A percentile compares a stretch with the other conserved stretches of the same genome.
Conservation (phyloP, 805 yeast genomes). For the Barnettozyma salicaria region DNA sequence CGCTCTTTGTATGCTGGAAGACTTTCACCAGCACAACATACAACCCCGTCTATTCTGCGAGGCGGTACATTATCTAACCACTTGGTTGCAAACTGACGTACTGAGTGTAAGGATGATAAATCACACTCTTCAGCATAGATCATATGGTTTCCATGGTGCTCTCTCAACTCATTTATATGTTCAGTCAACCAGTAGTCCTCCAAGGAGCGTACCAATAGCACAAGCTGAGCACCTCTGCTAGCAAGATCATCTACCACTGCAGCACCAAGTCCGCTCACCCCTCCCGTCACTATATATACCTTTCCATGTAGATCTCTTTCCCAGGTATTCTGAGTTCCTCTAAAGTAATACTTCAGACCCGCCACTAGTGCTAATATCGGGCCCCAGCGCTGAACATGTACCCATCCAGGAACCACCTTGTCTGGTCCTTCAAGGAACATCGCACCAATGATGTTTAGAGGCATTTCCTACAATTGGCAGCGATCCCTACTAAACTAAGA, state of each 20-base stretch:
- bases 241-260: conserved; percentile 72
- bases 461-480: conserved; percentile 66
- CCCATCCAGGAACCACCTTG: conserved; percentile 72
- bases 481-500: no score
- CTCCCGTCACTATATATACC: conserved; percentile 84
- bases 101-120: conserved; percentile 60
- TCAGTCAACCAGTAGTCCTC: conserved; percentile 75
- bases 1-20: conserved; percentile 67
- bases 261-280: conserved; percentile 88
- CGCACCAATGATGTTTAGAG: conserved; percentile 72
- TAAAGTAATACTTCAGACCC: conserved; percentile 62
- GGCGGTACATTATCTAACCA: conserved; percentile 94
- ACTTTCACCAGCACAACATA: conserved; percentile 82
- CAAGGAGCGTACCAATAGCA: conserved; percentile 59
- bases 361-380: conserved; percentile 47
- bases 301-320: conserved; percentile 88
- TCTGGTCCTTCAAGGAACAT: conserved; percentile 67
- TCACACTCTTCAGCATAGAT: conserved; percentile 92
- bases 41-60: conserved; percentile 81
- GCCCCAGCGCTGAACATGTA: conserved; percentile 45
- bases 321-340: conserved; percentile 84
- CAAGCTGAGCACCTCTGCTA: conserved; percentile 75
- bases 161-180: conserved; percentile 71
- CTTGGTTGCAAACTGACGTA: conserved; percentile 85
- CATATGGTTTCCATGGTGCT: conserved; percentile 59